Percentiles rank a stretch among this genome's conserved stretches.
phyloP scores from a whole-genome alignment of 2,329 filamentous ascomycete species.

The Botrytis sinoallii region DNA sequence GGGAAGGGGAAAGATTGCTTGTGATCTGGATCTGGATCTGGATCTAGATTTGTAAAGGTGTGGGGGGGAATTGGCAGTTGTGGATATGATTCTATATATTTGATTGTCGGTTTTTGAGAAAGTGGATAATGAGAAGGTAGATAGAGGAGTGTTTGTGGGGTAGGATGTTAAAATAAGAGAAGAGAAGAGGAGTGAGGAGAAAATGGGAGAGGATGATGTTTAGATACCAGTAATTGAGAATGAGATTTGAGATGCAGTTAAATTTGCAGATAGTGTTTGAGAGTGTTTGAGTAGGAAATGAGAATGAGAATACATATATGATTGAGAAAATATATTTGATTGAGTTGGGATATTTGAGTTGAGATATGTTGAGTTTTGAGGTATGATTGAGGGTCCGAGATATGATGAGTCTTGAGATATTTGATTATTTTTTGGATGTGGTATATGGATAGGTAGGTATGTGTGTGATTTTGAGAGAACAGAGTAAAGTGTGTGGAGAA shows the following conservation, averaged over 20 bases:
- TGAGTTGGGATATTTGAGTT: background rate
- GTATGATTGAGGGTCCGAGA: too few relatives aligned
- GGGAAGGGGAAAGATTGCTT: background rate
- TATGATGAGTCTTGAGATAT: too few relatives aligned
- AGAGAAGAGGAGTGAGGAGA: background rate
- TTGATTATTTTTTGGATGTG: too few relatives aligned
- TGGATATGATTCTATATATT: background rate
- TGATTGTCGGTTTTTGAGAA: background rate
- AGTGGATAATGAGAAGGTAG: background rate
- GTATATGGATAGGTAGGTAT: too few relatives aligned
- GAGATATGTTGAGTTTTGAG: background rate
- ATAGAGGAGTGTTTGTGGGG: background rate
- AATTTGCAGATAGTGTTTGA: background rate
- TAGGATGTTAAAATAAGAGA: background rate
- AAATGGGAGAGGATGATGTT: background rate
- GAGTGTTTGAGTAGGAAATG: background rate
- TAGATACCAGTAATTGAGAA: constrained; percentile 4
- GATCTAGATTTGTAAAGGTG: background rate
- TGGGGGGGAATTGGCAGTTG: background rate
- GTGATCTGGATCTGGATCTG: constrained; percentile 2
- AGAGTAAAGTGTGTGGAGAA: too few relatives aligned
- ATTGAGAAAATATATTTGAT: too few relatives aligned
- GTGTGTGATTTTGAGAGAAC: too few relatives aligned
- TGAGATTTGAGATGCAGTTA: background rate
- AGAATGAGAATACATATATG: background rate